These are phyloP conservation scores for Pseudocercospora macadamiae DNA, from an alignment of 2,329 filamentous ascomycete species.

Conservation along the genomic window DNA sequence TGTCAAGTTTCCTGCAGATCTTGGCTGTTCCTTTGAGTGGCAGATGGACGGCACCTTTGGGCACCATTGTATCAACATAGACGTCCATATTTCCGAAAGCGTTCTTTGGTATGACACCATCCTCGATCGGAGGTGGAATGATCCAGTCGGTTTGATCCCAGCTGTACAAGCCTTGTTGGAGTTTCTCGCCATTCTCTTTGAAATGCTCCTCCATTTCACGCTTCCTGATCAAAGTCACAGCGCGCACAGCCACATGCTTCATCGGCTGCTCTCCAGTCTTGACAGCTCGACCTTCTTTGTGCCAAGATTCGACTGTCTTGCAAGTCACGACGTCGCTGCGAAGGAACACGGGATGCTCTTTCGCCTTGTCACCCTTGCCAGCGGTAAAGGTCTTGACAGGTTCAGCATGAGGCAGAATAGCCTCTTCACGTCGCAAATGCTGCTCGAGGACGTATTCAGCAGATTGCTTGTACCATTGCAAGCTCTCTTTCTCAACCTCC, in stretches of 20 bases:
- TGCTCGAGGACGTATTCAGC: slow-evolving; percentile 82
- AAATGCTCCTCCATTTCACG: slow-evolving; percentile 87
- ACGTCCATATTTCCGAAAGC: slow-evolving; percentile 95
- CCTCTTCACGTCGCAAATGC: slow-evolving; percentile 90
- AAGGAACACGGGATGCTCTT: slow-evolving; percentile 78
- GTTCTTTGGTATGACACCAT: slow-evolving; percentile 91
- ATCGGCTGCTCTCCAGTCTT: slow-evolving; percentile 71
- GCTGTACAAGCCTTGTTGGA: slow-evolving; percentile 83
- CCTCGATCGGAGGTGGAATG: slow-evolving; percentile 77
- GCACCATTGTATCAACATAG: slow-evolving; percentile 92
- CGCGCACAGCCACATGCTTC: slow-evolving; percentile 87
- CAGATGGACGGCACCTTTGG: slow-evolving; percentile 79
- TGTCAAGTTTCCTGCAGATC: slow-evolving; percentile 79
- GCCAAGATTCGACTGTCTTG: slow-evolving; percentile 94
- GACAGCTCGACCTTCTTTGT: slow-evolving; percentile 87
- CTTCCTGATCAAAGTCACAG: slow-evolving; percentile 83
- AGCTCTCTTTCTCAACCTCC: slow-evolving; percentile 55
- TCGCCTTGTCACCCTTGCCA: slow-evolving; percentile 72
- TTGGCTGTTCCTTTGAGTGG: slow-evolving; percentile 75
- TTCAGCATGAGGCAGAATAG: slow-evolving; percentile 68
- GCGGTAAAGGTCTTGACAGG: slow-evolving; percentile 75
- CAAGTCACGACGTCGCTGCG: slow-evolving; percentile 80
- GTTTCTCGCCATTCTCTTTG: slow-evolving; percentile 77
- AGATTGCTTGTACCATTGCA: slow-evolving; percentile 87
- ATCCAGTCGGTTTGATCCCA: slow-evolving; percentile 92